Conservation (phyloP, 371 early-diverging fungal genomes). For the Apophysomyces variabilis region DNA sequence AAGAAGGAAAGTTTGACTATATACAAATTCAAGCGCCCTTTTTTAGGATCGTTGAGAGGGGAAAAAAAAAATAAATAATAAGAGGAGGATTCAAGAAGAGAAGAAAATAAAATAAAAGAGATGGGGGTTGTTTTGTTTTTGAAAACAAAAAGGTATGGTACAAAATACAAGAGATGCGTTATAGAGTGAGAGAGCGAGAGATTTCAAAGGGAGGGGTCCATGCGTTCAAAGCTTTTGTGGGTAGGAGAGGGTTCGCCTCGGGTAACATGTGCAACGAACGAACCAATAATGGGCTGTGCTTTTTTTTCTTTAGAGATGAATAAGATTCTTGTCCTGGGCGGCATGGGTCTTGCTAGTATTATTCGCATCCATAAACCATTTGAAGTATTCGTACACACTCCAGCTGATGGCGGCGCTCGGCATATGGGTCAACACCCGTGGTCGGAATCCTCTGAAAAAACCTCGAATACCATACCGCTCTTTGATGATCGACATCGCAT, state of each 20-base stretch:
- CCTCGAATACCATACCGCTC: conserved; percentile 76
- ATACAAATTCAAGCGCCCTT: neutral
- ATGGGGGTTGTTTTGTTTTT: neutral
- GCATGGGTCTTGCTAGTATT: conserved; percentile 12
- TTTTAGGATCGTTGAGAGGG: neutral
- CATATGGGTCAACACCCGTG: conserved; percentile 86
- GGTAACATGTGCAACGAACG: too few relatives aligned
- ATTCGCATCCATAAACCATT: conserved; percentile 59
- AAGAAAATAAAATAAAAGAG: neutral
- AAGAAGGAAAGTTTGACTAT: conserved; percentile 1
- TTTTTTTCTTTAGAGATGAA: conserved; percentile 10
- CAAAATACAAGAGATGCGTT: neutral
- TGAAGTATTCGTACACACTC: conserved; percentile 90
- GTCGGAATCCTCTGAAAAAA: conserved; percentile 82
- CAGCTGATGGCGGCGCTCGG: conserved; percentile 95
- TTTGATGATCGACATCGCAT: conserved; percentile 78
- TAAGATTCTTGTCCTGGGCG: conserved; percentile 16
- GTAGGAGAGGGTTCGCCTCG: neutral
- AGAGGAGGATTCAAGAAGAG: conserved; percentile 9
- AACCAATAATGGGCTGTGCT: neutral
- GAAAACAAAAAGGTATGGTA: neutral
- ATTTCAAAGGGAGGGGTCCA: neutral
- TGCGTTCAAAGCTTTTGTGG: neutral
- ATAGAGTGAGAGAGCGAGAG: neutral
- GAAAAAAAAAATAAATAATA: neutral